Evolutionary conservation across 1,284 basidiomycete species (phyloP), one percentile per base, ranked within the genome.

Genomic region (Ganoderma meredithae): DNA sequence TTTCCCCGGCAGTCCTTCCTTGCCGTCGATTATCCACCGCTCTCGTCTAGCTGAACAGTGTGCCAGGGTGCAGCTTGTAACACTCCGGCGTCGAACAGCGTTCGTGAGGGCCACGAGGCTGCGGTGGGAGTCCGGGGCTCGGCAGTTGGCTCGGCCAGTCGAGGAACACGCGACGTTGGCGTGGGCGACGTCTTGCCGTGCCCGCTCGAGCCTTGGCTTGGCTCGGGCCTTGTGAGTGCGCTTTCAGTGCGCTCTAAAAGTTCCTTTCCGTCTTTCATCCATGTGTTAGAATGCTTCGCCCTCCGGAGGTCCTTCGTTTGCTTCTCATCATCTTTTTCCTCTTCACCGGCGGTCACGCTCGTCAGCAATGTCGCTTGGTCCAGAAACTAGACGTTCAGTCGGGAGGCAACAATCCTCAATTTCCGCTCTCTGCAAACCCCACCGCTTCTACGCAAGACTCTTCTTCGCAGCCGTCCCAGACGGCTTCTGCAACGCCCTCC

Each of bases 331-430:
- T 60, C 41, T 47, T 67, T 47, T 19, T 59, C 36, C 15, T 66
- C 53, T 17, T 59, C n/a, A 15, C 43, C 49, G 8, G 52, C 27
- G 55, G 47, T 27, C 47, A 66, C 58, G 55, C 67, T 52, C 67
- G 62, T 27, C 74, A 75, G 47, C 75, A 76, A 65, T 78, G 77
- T 64, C 74, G 71, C 27, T 73, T 78, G 22, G 67, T 76, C 13
- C 41, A 63, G 33, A 69, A 71, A n/a, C 64, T 71, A n/a, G 64
- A 69, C 41, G 58, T 65, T 1, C 64, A 64, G 22, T 55, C 62
- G 19, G 68, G 58, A 8, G 63, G 61, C 6, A 49, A 27, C 31
- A 43, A 52, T n/a, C 65, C 70, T 15, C 70, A 70, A 31, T 19
- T 59, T 7, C 70, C 69, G n/a, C 36, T 68, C 19, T 65, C 64